Conservation (phyloP, 2,329 filamentous ascomycete genomes). For the Zarea fungicola region DNA sequence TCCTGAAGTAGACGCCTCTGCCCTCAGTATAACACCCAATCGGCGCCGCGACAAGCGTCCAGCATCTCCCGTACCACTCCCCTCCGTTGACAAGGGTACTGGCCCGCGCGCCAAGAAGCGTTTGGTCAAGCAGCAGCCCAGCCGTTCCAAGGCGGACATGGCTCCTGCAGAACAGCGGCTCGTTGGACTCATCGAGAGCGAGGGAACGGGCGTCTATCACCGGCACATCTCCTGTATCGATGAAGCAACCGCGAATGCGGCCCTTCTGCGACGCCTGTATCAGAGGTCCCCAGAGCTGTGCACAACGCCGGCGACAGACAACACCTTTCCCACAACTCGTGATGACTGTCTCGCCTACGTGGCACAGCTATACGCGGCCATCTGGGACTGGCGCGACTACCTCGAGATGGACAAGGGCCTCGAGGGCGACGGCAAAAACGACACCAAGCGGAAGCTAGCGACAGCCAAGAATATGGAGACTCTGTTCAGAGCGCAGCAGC, state of each 20-base stretch:
- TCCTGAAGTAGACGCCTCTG: too few relatives aligned
- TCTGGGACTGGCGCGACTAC: constrained; percentile 11
- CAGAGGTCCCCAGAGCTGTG: background rate
- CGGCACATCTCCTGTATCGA: background rate
- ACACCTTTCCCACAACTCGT: background rate
- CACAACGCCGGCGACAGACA: background rate
- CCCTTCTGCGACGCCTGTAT: background rate
- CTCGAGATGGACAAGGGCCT: constrained; percentile 3
- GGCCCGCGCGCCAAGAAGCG: background rate
- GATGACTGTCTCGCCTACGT: background rate
- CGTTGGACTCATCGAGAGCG: background rate
- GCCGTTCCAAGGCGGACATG: background rate
- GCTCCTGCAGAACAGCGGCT: background rate
- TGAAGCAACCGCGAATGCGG: background rate
- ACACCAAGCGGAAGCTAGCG: background rate
- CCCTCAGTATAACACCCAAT: background rate
- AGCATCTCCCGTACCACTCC: background rate
- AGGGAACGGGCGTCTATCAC: constrained; percentile 2
- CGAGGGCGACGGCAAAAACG: background rate
- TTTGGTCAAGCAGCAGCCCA: constrained; percentile 1
- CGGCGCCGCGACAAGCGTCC: background rate
- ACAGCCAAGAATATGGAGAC: background rate
- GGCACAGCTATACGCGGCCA: background rate
- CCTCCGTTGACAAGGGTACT: background rate
- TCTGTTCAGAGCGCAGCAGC: background rate